These are phyloP conservation scores for Sporisorium exsertum DNA, from an alignment of 1,284 basidiomycete genomes.

Conservation along the genomic window DNA sequence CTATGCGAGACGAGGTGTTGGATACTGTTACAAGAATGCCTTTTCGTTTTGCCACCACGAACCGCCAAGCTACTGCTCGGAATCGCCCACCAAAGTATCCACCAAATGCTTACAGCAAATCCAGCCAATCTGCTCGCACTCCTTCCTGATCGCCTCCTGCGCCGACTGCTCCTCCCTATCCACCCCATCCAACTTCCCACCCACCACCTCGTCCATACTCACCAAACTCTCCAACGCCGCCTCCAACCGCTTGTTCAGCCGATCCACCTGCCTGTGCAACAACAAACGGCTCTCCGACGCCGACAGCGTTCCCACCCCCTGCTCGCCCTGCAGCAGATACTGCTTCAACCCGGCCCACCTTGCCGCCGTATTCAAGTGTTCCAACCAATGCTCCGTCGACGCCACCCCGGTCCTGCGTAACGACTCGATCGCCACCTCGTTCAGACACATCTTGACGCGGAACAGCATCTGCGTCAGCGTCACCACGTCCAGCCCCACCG, in stretches of 20 bases:
- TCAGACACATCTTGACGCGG: slow-evolving; percentile 21
- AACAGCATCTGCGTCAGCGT: slow-evolving; percentile 17
- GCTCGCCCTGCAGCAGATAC: slow-evolving; percentile 6
- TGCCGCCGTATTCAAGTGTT: slow-evolving; percentile 3
- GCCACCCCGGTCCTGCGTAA: background rate
- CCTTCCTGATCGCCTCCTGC: slow-evolving; percentile 13
- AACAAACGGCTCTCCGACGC: slow-evolving; percentile 5
- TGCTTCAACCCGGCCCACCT: slow-evolving; percentile 2
- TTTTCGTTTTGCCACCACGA: too few relatives aligned
- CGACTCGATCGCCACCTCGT: slow-evolving; percentile 8
- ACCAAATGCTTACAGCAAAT: slow-evolving; percentile 48
- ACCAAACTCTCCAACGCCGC: slow-evolving; percentile 20
- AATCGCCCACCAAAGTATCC: slow-evolving; percentile 20
- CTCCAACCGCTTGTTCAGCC: slow-evolving; percentile 23
- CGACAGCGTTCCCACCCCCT: background rate
- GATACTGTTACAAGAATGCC: background rate
- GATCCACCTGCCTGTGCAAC: slow-evolving; percentile 14
- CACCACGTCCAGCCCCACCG: slow-evolving; percentile 6
- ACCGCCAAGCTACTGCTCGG: background rate
- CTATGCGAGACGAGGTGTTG: background rate
- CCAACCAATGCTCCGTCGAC: slow-evolving; percentile 14
- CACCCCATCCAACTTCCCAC: background rate
- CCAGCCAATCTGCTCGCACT: slow-evolving; percentile 23
- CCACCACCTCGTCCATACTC: slow-evolving; percentile 15
- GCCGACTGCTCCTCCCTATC: slow-evolving; percentile 4